Evolutionary conservation across 2,329 filamentous ascomycete genomes (phyloP), one percentile per base, ranked within the genome.

Genomic region (Fusarium sp.): DNA sequence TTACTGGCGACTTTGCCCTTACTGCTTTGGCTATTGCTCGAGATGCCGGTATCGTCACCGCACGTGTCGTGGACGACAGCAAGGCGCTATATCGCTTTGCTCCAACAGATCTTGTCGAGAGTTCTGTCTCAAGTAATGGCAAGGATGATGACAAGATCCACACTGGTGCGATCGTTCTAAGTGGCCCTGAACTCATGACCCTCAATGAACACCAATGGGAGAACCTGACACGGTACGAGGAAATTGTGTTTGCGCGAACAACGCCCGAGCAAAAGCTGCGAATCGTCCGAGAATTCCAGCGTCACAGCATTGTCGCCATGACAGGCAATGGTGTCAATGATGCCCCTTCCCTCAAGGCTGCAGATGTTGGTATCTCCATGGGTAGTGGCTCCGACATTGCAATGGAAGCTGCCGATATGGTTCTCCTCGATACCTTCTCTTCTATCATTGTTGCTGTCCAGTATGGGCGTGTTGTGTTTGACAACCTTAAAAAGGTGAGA

Each of bases 261-360:
- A 94, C 92, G 0, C 92, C 91, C 0, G 91, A 94, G 75, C 91
- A 94, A 76, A 95, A 95, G 77, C 86, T 94, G 9, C 89, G 91
- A 34, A 94, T 94, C 66, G 91, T 95, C n/a, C 87, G 88, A 30
- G 91, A 92, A 77, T 90, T 94, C 66, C 91, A 93, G 75, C 83
- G 87, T 11, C 83, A 87, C 76, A 91, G 71, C 79, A 90, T 92
- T 3, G 89, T 97, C 1, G 93, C 90, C 42, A 96, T 97, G 88
- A 92, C 95, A 3, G 94, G 93, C 40, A 93, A 97, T 73, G 93
- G 94, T 20, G 93, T 95, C 72, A 97, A 97, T 74, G 94, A 97
- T 76, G 91, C 93, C 0, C 93, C 93, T 0, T 93, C 93, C 3
- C 87, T 97, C 6, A 89, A 91, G 3, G 90, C 90, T 1, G 92